A percentile compares a stretch with the other conserved stretches of the same genome.
Evolutionary conservation across 352 stramenopile species (phyloP).

Genomic region (Pythium oligandrum): DNA sequence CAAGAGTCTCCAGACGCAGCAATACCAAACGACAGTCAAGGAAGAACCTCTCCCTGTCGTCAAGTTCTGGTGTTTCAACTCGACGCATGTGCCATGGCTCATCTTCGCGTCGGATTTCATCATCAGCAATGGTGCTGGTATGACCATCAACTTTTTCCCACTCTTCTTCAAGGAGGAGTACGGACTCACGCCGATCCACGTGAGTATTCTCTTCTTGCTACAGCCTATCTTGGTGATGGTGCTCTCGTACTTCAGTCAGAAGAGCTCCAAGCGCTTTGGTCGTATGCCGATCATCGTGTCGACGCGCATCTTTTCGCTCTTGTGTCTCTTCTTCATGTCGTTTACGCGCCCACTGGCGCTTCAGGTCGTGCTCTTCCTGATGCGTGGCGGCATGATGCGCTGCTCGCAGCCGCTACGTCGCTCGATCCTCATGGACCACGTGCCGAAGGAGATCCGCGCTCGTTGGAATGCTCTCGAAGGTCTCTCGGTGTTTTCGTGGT

Average conservation of each 20-base stretch:
- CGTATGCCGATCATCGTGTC: conserved; percentile 72
- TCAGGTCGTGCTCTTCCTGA: conserved; percentile 67
- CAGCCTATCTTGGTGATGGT: conserved; percentile 69
- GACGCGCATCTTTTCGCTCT: conserved; percentile 50
- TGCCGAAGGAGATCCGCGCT: conserved; percentile 64
- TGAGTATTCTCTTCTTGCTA: conserved; percentile 59
- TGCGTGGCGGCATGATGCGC: conserved; percentile 79
- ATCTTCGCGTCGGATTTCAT: conserved; percentile 78
- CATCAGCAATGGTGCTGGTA: conserved; percentile 80
- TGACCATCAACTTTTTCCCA: conserved; percentile 85
- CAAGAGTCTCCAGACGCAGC: background rate
- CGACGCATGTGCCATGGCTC: conserved; percentile 61
- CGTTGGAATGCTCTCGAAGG: conserved; percentile 76
- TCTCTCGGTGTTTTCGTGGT: conserved; percentile 76
- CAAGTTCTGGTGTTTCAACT: conserved; percentile 59
- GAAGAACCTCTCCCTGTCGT: conserved; percentile 17
- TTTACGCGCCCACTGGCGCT: conserved; percentile 45
- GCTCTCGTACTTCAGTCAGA: conserved; percentile 48
- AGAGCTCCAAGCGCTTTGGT: conserved; percentile 38
- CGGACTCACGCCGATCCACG: conserved; percentile 63
- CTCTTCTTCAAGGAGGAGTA: conserved; percentile 83
- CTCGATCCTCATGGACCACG: conserved; percentile 78
- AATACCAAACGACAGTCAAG: conserved; percentile 18
- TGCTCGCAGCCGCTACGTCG: conserved; percentile 75
- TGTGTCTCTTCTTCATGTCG: conserved; percentile 65